Conservation (phyloP, 805 yeast species). For the Wickerhamiella domercqiae region DNA sequence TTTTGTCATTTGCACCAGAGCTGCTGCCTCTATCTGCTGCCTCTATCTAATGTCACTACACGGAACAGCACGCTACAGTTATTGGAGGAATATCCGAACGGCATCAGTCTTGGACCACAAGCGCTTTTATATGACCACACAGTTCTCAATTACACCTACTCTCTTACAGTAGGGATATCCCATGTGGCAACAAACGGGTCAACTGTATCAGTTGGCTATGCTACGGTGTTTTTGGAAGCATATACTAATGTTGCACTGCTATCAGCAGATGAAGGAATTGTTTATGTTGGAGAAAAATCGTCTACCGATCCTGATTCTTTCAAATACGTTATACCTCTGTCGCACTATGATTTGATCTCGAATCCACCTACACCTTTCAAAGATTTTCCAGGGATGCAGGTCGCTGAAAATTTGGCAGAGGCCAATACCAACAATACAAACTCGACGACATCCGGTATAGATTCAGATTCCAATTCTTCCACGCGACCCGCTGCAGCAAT, state of each 20-base stretch:
- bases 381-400: background rate
- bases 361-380: background rate
- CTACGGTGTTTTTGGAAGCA: background rate
- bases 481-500: background rate
- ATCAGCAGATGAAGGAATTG: background rate
- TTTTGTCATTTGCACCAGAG: background rate
- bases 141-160: background rate
- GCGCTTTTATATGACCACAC: background rate
- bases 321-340: background rate
- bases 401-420: background rate
- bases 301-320: background rate
- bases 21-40: background rate
- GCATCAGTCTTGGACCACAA: background rate
- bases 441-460: background rate
- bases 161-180: background rate
- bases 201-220: background rate
- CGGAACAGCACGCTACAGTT: background rate
- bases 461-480: background rate
- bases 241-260: background rate
- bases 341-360: background rate
- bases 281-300: background rate
- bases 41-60: background rate
- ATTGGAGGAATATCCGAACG: background rate
- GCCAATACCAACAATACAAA: background rate
- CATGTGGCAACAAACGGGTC: background rate